A percentile compares a stretch with the other conserved stretches of the same genome.
Evolutionary conservation across 164 flowering plant species (phyloP).

Genomic region (Protea cynaroides): DNA sequence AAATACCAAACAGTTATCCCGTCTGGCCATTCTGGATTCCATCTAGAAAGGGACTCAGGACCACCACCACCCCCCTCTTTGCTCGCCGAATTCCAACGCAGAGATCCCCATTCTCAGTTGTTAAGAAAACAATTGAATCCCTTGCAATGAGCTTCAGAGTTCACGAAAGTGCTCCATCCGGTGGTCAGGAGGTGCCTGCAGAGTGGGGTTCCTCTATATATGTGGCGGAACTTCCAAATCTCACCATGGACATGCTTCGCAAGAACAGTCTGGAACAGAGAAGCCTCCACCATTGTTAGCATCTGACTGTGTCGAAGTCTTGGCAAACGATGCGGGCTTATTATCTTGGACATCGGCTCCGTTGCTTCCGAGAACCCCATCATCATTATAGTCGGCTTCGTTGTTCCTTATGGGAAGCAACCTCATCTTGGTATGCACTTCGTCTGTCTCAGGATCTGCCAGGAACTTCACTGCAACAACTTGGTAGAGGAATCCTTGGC

Average conservation of each 20-base stretch:
- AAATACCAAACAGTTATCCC: too few species aligned
- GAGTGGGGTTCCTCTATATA: conserved; percentile 92
- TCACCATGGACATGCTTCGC: conserved; percentile 96
- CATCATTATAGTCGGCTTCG: conserved; percentile 32
- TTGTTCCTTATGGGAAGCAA: conserved; percentile 39
- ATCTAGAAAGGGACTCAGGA: conserved; percentile 39
- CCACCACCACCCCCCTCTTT: conserved; percentile 54
- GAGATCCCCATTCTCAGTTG: conserved; percentile 74
- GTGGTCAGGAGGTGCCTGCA: conserved; percentile 91
- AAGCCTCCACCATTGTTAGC: conserved; percentile 99
- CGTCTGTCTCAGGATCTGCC: conserved; percentile 87
- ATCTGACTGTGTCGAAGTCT: conserved; percentile 93
- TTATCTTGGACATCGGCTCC: conserved; percentile 33
- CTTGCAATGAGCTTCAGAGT: conserved; percentile 93
- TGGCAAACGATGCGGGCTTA: conserved; percentile 82
- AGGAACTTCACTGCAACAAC: conserved; percentile 54
- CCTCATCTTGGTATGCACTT: conserved; percentile 65
- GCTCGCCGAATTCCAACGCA: conserved; percentile 91
- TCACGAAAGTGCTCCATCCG: conserved; percentile 96
- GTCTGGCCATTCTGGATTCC: too few species aligned
- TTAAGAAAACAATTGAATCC: conserved; percentile 82
- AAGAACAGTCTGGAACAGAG: conserved; percentile 78
- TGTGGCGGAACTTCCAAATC: conserved; percentile 88
- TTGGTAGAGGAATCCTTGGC: conserved; percentile 47
- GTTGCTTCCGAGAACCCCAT: conserved; percentile 17